A percentile compares a stretch with the other conserved stretches of the same genome.
phyloP scores from a whole-genome alignment of 768 basidiomycete species.

The Pisolithus orientalis region DNA sequence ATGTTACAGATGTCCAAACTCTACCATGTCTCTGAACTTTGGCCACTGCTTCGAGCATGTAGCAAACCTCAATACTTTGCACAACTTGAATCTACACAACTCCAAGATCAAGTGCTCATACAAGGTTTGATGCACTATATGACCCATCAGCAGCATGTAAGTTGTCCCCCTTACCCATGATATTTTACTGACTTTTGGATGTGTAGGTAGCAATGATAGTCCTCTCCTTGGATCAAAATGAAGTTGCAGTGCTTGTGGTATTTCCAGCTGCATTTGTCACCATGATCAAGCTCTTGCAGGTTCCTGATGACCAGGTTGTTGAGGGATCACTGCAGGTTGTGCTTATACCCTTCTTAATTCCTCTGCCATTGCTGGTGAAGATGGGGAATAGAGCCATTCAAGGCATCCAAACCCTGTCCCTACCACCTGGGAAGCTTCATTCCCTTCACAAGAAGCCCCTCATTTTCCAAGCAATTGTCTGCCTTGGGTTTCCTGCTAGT shows the following conservation, averaged over 20 bases:
- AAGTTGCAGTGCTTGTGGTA: conserved; percentile 52
- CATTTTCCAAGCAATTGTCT: conserved; percentile 19
- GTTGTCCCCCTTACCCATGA: conserved; percentile 10
- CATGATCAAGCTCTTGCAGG: conserved; percentile 34
- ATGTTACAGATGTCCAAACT: conserved; percentile 41
- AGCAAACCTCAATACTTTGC: conserved; percentile 47
- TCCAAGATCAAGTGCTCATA: conserved; percentile 35
- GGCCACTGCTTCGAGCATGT: conserved; percentile 43
- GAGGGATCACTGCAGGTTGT: conserved; percentile 17
- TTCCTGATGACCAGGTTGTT: conserved; percentile 28
- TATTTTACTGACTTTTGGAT: conserved; percentile 1
- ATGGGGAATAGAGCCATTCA: conserved; percentile 12
- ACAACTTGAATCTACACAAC: conserved; percentile 36
- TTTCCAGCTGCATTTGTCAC: conserved; percentile 35
- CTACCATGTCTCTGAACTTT: conserved; percentile 43
- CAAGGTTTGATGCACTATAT: conserved; percentile 40
- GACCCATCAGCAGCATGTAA: conserved; percentile 41
- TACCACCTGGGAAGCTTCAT: not conserved
- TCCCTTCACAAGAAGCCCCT: conserved; percentile 7
- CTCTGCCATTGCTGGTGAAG: conserved; percentile 6
- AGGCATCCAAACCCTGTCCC: conserved; percentile 1
- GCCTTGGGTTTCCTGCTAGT: conserved; percentile 42
- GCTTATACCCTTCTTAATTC: conserved; percentile 21
- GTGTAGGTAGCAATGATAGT: conserved; percentile 46
- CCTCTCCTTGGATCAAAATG: conserved; percentile 38